phyloP scores from a whole-genome alignment of 192 early-diverging fungal genomes.

The Rhizophagus sp. region DNA sequence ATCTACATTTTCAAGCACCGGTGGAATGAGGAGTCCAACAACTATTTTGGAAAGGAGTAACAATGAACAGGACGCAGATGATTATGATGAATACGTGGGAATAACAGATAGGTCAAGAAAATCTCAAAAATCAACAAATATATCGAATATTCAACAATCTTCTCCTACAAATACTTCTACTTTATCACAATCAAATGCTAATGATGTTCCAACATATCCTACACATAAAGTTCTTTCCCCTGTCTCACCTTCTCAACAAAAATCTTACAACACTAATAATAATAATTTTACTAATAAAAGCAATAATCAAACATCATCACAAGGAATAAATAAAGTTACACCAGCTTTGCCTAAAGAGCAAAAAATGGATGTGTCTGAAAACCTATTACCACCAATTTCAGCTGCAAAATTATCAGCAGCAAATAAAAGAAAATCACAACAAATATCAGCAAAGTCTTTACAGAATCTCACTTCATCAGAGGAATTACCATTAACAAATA shows the following conservation, averaged over 20 bases:
- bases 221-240: not conserved
- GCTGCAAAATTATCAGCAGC: too few relatives aligned
- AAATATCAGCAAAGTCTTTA: too few relatives aligned
- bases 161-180: not conserved
- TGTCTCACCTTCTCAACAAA: not conserved
- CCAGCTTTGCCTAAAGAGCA: not conserved
- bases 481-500: too few relatives aligned
- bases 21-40: not conserved
- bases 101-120: not conserved
- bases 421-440: too few relatives aligned
- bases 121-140: not conserved
- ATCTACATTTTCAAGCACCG: conserved; percentile 1
- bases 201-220: too few relatives aligned
- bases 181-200: not conserved
- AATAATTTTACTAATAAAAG: too few relatives aligned
- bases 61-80: not conserved
- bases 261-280: not conserved
- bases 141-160: not conserved
- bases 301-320: too few relatives aligned
- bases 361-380: not conserved
- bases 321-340: not conserved
- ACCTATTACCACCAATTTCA: too few relatives aligned
- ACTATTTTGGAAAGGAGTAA: not conserved
- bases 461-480: too few relatives aligned
- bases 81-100: not conserved